phyloP scores from a whole-genome alignment of 805 yeast genomes.

The Kodamaea kakaduensis region DNA sequence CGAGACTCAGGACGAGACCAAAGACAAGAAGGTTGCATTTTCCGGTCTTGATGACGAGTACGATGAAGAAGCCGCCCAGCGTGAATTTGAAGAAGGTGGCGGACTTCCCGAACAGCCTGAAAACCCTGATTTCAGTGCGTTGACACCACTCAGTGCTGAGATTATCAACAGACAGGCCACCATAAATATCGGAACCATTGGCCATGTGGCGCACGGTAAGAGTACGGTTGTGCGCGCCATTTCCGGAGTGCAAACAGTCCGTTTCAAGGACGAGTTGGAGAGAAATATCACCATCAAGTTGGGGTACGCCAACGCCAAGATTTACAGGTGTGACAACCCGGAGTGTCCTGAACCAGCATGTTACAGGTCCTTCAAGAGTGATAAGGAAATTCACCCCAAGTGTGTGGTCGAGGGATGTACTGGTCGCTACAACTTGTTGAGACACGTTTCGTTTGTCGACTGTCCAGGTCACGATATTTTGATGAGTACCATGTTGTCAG shows the following conservation, averaged over 20 bases:
- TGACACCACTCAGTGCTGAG: constrained; percentile 90
- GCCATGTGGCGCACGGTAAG: constrained; percentile 95
- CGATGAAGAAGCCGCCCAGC: constrained; percentile 70
- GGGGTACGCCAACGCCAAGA: constrained; percentile 98
- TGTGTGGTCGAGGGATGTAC: constrained; percentile 83
- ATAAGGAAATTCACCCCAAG: constrained; percentile 90
- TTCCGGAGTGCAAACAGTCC: constrained; percentile 97
- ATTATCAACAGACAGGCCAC: constrained; percentile 99
- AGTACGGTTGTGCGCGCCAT: constrained; percentile 92
- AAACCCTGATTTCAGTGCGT: constrained; percentile 72
- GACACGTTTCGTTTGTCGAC: constrained; percentile 98
- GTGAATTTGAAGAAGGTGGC: constrained; percentile 96
- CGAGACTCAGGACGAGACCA: constrained; percentile 24
- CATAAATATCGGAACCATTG: constrained; percentile 95
- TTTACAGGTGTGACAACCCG: constrained; percentile 85
- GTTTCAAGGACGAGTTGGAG: constrained; percentile 98
- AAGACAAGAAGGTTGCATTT: constrained; percentile 74
- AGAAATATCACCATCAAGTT: constrained; percentile 97
- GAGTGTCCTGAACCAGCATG: constrained; percentile 91
- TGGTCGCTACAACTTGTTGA: constrained; percentile 85
- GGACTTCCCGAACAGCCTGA: constrained; percentile 96
- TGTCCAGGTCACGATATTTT: constrained; percentile 99
- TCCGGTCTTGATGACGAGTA: constrained; percentile 63
- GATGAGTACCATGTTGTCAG: constrained; percentile 99
- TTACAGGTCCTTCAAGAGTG: constrained; percentile 90